These are phyloP conservation scores for Eragrostis tef DNA, from an alignment of 202 grass and related monocot genomes.

Conservation along the genomic window DNA sequence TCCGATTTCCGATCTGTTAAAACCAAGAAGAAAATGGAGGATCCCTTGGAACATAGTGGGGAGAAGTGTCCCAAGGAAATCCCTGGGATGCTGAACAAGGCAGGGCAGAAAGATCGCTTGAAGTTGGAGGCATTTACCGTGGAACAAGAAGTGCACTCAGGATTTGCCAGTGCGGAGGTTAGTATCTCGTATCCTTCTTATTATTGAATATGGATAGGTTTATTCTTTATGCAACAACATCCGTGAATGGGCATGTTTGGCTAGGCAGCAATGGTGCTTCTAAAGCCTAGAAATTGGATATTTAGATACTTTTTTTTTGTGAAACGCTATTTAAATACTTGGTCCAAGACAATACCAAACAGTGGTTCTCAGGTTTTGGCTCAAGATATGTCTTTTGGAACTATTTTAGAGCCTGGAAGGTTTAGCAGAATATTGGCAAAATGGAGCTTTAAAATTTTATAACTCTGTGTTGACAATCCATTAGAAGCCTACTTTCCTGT, in stretches of 20 bases:
- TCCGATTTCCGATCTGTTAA: conserved; percentile 54
- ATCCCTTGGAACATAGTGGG: conserved; percentile 34
- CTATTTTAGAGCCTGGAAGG: neutral
- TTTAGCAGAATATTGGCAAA: neutral
- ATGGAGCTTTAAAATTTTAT: neutral
- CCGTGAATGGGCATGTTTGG: neutral
- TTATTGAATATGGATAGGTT: conserved; percentile 15
- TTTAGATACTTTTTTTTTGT: neutral
- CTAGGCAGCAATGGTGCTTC: conserved; percentile 19
- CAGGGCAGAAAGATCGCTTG: conserved; percentile 41
- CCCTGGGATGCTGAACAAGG: conserved; percentile 48
- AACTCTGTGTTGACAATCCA: neutral
- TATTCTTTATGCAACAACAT: neutral
- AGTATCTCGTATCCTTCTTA: conserved; percentile 29
- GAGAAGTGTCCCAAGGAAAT: conserved; percentile 47
- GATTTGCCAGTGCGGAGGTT: conserved; percentile 42
- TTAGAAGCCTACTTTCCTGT: neutral
- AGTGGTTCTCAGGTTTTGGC: neutral
- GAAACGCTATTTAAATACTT: neutral
- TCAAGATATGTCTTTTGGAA: neutral
- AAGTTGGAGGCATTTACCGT: conserved; percentile 42
- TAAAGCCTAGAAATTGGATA: neutral
- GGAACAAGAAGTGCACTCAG: conserved; percentile 52
- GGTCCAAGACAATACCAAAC: neutral
- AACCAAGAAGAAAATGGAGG: conserved; percentile 51